Evolutionary conservation across 192 early-diverging fungal species (phyloP).

Genomic region (Coemansia reversa): DNA sequence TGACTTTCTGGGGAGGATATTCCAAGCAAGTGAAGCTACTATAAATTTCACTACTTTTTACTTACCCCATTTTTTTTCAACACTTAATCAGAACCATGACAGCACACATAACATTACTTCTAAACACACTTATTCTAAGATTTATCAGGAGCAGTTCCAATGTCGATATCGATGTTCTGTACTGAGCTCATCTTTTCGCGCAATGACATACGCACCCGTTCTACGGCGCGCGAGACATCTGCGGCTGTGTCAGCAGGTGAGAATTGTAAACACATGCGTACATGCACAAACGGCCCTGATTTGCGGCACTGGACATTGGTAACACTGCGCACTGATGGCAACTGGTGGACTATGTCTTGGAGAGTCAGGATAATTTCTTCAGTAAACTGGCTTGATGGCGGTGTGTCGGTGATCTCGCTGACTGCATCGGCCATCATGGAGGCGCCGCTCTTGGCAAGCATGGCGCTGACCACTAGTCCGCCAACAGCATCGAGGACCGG

Average conservation of each 20-base stretch:
- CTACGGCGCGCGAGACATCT: constrained; percentile 12
- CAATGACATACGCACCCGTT: constrained; percentile 17
- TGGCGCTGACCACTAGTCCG: constrained; percentile 69
- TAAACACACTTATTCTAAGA: not conserved
- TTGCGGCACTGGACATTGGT: constrained; percentile 40
- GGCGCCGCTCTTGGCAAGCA: constrained; percentile 66
- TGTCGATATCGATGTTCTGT: constrained; percentile 36
- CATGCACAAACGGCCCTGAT: constrained; percentile 46
- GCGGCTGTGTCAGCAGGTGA: constrained; percentile 20
- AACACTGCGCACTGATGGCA: constrained; percentile 13
- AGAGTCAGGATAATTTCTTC: constrained; percentile 29
- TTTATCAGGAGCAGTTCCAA: not conserved
- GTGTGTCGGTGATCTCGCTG: constrained; percentile 57
- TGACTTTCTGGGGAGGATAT: not conserved
- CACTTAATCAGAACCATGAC: not conserved
- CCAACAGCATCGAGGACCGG: constrained; percentile 74
- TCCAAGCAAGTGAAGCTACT: not conserved
- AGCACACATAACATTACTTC: not conserved
- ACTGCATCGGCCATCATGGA: constrained; percentile 56
- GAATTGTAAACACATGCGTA: constrained; percentile 24
- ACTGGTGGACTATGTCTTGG: not conserved
- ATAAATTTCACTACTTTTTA: not conserved
- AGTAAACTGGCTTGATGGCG: constrained; percentile 29
- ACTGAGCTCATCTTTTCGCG: constrained; percentile 25
- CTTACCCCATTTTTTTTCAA: not conserved